These are phyloP conservation scores for Fusarium pseudocircinatum DNA, from an alignment of 2,329 filamentous ascomycete species.

Conservation along the genomic window DNA sequence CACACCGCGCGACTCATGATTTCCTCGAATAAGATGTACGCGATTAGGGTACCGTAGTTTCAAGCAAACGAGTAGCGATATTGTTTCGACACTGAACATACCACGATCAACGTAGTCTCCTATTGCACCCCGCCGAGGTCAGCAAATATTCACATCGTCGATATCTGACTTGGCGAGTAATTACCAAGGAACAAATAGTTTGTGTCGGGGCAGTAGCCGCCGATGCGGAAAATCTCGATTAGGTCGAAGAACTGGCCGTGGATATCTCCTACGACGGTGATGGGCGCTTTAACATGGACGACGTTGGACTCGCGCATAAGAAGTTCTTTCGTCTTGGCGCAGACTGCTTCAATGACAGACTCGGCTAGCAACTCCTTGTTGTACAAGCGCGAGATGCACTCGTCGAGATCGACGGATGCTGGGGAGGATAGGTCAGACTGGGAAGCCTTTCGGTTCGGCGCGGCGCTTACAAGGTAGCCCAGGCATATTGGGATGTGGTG, in stretches of 20 bases:
- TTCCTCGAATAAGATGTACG: conserved; percentile 95
- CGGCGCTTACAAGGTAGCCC: conserved; percentile 62
- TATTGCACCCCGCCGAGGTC: conserved; percentile 47
- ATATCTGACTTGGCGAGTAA: conserved; percentile 18
- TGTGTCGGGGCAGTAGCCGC: conserved; percentile 95
- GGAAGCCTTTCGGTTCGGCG: conserved; percentile 1
- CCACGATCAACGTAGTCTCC: conserved; percentile 98
- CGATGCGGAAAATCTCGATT: conserved; percentile 99
- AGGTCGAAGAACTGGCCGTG: conserved; percentile 99
- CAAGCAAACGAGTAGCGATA: conserved; percentile 95
- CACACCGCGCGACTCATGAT: conserved; percentile 96
- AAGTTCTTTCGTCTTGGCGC: conserved; percentile 97
- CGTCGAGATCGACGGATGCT: conserved; percentile 98
- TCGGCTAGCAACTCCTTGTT: conserved; percentile 97
- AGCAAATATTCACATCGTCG: conserved; percentile 5
- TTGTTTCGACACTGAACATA: conserved; percentile 98
- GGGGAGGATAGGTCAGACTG: conserved; percentile 26
- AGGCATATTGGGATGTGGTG: conserved; percentile 57
- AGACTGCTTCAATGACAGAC: conserved; percentile 98
- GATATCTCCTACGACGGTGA: conserved; percentile 98
- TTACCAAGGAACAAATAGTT: conserved; percentile 97
- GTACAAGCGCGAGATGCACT: conserved; percentile 97
- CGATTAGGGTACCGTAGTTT: conserved; percentile 97
- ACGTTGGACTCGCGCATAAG: conserved; percentile 99
- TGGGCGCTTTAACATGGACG: conserved; percentile 92